These are phyloP conservation scores for Malus hybrid DNA, from an alignment of 331 rosid genomes.

Conservation along the genomic window DNA sequence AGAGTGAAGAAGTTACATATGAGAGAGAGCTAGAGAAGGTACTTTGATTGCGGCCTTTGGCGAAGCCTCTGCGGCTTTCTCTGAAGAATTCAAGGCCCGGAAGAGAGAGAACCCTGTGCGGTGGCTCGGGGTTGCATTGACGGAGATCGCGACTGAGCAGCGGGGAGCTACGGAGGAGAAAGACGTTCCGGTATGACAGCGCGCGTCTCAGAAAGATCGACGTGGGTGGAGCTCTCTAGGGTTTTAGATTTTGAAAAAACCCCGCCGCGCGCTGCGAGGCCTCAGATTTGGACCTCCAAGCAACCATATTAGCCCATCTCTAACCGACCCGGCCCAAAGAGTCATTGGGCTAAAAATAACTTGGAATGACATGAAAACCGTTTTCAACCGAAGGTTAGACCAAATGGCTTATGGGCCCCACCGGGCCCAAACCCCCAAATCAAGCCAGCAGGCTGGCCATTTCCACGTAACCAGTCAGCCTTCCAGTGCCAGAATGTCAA, in stretches of 20 bases:
- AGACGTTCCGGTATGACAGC: conserved; percentile 34
- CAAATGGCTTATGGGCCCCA: too few species aligned
- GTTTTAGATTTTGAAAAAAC: conserved; percentile 24
- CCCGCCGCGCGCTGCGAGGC: neutral
- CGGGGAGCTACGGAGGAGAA: conserved; percentile 34
- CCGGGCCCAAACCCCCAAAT: too few species aligned
- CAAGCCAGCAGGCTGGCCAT: too few species aligned
- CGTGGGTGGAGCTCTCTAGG: conserved; percentile 31
- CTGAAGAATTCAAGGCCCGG: conserved; percentile 32
- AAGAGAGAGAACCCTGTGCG: conserved; percentile 14
- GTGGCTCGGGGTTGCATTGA: conserved; percentile 12
- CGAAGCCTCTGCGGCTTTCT: conserved; percentile 71
- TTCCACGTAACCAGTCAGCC: too few species aligned
- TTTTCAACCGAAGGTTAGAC: too few species aligned
- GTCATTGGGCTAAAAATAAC: too few species aligned
- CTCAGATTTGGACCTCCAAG: neutral
- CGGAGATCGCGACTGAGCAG: conserved; percentile 14
- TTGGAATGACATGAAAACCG: too few species aligned
- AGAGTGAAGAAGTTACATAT: neutral
- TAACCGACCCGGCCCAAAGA: too few species aligned
- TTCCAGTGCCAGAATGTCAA: too few species aligned
- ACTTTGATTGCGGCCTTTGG: conserved; percentile 78
- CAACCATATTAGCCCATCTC: neutral
- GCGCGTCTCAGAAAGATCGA: conserved; percentile 51
- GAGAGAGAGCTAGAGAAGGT: neutral